Base-by-base conservation (phyloP, 2,329 filamentous ascomycete species). In the Fusarium concolor region DNA sequence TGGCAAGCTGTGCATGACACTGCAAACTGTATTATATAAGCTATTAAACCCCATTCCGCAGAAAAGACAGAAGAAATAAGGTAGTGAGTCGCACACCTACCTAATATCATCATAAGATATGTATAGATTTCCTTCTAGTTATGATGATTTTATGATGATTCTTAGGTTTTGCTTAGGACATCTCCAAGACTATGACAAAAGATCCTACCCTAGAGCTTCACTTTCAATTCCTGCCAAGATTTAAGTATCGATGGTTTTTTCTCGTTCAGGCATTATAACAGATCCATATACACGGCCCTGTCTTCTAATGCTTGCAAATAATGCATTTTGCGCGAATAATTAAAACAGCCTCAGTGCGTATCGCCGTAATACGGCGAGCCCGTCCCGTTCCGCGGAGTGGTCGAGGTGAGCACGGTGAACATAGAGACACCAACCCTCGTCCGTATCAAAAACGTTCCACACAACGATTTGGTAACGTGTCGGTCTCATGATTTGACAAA, bases 291-390 rank as follows among this genome's bases (percentile, higher is more conserved):
- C 12, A 33, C 15, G 31, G 31, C 42, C 47, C 24, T 14, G 42
- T 10, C 18, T 7, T 49, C 5, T 10, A 14, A 55, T 38, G 18
- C 31, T n/a, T 54, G 44, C 14, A 12, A 35, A 10, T 37, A 38
- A 60, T 47, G 44, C 54, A 45, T 60, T 59, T 52, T 72, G 67
- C 65, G 70, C 56, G 70, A 71, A 67, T 69, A 67, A 68, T 50
- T 20, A 41, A 49, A 31, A 41, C 29, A 29, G 5, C 37, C 26
- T 43, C 44, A 43, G 51, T 49, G 38, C 28, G 37, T 33, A 28
- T 68, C 22, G n/a, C 60, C 38, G 46, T 63, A n/a, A 17, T 22
- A 57, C 70, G 70, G 67, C 54, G 47, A 67, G 47, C 56, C 67
- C 70, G 65, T 54, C 42, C 46, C 37, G 42, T 62, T 62, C 63